A percentile compares a stretch with the other conserved stretches of the same genome.
Evolutionary conservation across 805 yeast genomes (phyloP).

Genomic region (Maudiozyma bulderi): DNA sequence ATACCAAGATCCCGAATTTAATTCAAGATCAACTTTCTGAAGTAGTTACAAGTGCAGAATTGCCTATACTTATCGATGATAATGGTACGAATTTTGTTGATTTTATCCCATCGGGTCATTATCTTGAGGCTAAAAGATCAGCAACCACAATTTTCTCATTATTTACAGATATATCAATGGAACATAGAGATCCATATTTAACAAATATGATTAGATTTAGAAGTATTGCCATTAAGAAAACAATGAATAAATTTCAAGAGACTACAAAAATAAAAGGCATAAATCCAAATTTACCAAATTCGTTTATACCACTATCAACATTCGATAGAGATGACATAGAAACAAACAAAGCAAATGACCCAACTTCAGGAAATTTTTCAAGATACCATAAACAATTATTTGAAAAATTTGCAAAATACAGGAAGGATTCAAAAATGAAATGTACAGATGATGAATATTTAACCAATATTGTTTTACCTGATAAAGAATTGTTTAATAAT

Average conservation of each 20-base stretch:
- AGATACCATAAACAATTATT: conserved; percentile 20
- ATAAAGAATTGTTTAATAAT: conserved; percentile 10
- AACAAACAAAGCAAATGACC: conserved; percentile 1
- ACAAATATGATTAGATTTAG: conserved; percentile 14
- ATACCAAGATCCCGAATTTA: background rate
- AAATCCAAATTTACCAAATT: conserved; percentile 16
- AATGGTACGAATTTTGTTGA: conserved; percentile 8
- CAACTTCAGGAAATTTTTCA: conserved; percentile 2
- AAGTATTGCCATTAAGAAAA: conserved; percentile 16
- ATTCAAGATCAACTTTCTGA: background rate
- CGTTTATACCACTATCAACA: conserved; percentile 16
- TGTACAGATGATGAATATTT: conserved; percentile 5
- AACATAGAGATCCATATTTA: conserved; percentile 23
- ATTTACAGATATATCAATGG: conserved; percentile 19
- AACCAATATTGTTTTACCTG: conserved; percentile 11
- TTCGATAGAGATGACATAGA: conserved; percentile 15
- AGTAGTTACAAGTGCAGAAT: background rate
- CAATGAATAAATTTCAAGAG: conserved; percentile 10
- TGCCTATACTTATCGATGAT: background rate
- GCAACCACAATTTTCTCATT: conserved; percentile 17
- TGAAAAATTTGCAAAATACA: conserved; percentile 21
- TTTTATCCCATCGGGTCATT: conserved; percentile 19
- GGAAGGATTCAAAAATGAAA: conserved; percentile 13
- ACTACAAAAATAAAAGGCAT: conserved; percentile 2
- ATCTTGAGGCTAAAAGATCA: conserved; percentile 22